Conservation (phyloP, 1,139 yeast genomes). For the Debaryomycetaceae sp. region DNA sequence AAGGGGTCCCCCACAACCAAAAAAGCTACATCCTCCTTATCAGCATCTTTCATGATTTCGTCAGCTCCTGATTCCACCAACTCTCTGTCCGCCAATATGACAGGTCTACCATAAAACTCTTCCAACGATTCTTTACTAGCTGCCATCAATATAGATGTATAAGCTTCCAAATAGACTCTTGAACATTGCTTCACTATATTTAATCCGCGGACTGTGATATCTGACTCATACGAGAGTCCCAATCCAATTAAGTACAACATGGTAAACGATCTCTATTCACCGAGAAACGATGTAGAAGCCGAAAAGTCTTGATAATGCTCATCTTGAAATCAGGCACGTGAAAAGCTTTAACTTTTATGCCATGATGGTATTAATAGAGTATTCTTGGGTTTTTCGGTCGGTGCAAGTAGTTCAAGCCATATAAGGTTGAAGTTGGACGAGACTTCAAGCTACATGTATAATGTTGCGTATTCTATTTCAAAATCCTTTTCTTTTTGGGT, state of each 20-base stretch:
- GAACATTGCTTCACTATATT: constrained; percentile 79
- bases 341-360: neutral
- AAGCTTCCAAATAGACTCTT: constrained; percentile 90
- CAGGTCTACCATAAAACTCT: constrained; percentile 78
- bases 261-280: too few relatives aligned
- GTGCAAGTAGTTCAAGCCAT: too few relatives aligned
- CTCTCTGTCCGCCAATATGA: constrained; percentile 90
- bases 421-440: too few relatives aligned
- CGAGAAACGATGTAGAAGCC: too few relatives aligned
- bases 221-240: constrained; percentile 85
- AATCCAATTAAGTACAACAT: constrained; percentile 92
- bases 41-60: constrained; percentile 71
- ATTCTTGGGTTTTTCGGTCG: too few relatives aligned
- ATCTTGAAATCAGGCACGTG: neutral
- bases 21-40: constrained; percentile 81
- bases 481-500: too few relatives aligned
- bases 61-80: constrained; percentile 90
- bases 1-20: constrained; percentile 96
- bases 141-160: constrained; percentile 93
- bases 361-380: too few relatives aligned
- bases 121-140: constrained; percentile 70
- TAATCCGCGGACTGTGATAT: constrained; percentile 91
- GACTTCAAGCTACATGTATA: too few relatives aligned
- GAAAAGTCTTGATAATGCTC: too few relatives aligned
- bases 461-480: too few relatives aligned